phyloP scores from a whole-genome alignment of 1,284 basidiomycete species.

The Meripilus lineatus region DNA sequence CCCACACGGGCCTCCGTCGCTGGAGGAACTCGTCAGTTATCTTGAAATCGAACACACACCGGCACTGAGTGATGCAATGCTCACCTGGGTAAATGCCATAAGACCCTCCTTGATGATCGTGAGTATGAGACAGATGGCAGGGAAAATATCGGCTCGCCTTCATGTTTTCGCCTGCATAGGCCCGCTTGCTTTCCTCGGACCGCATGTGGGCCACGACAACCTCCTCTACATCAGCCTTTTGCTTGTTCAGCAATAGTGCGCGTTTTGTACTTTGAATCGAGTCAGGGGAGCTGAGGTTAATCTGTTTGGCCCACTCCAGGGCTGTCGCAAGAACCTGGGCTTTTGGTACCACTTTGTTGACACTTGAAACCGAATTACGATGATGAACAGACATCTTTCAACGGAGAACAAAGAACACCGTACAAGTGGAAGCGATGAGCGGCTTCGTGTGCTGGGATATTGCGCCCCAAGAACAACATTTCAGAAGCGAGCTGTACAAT shows the following conservation, averaged over 20 bases:
- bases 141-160: slow-evolving; percentile 38
- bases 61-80: too few species aligned
- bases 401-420: slow-evolving; percentile 24
- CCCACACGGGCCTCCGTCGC: slow-evolving; percentile 59
- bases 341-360: slow-evolving; percentile 63
- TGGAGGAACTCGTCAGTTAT: too few species aligned
- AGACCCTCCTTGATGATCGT: slow-evolving; percentile 34
- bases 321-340: slow-evolving; percentile 58
- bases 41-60: too few species aligned
- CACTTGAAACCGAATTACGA: slow-evolving; percentile 33
- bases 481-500: slow-evolving; percentile 64
- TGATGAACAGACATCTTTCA: not conserved
- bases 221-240: slow-evolving; percentile 50
- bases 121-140: not conserved
- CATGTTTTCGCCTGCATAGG: slow-evolving; percentile 71
- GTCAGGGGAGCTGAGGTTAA: slow-evolving; percentile 73
- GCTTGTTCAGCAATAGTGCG: slow-evolving; percentile 50
- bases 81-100: slow-evolving; percentile 36
- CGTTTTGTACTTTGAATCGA: slow-evolving; percentile 76
- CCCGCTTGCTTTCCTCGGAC: slow-evolving; percentile 46
- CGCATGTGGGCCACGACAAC: slow-evolving; percentile 45
- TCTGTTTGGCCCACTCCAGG: slow-evolving; percentile 55
- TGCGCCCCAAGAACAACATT: slow-evolving; percentile 68
- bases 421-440: slow-evolving; percentile 72
- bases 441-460: slow-evolving; percentile 65